Percentiles rank a stretch among this genome's conserved stretches.
Evolutionary conservation across 2,329 filamentous ascomycete species (phyloP).

Genomic region (Parafenestella ontariensis): DNA sequence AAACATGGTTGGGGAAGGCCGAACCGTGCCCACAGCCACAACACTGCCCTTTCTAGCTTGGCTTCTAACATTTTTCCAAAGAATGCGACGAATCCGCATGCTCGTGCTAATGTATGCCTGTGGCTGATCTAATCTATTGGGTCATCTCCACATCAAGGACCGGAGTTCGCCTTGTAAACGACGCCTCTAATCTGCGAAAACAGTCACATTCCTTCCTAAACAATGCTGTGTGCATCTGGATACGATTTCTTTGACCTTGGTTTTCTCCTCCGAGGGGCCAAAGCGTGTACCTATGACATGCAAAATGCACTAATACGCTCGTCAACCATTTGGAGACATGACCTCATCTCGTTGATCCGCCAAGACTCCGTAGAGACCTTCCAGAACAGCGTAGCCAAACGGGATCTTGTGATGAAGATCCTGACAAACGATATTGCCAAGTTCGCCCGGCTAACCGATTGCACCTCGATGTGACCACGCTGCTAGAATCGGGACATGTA

Average conservation of each 20-base stretch:
- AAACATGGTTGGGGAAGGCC: conserved; percentile 2
- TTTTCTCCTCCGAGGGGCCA: background rate
- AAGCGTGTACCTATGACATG: conserved; percentile 11
- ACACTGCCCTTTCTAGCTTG: background rate
- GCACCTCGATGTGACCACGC: conserved; percentile 5
- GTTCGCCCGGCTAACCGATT: conserved; percentile 14
- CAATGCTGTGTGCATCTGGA: background rate
- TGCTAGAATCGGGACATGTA: background rate
- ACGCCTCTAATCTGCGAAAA: conserved; percentile 6
- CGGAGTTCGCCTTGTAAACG: conserved; percentile 2
- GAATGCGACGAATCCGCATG: background rate
- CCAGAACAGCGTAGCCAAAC: conserved; percentile 12
- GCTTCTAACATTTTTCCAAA: background rate
- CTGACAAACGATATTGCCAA: background rate
- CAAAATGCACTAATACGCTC: background rate
- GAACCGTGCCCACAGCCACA: conserved; percentile 3
- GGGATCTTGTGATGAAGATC: background rate
- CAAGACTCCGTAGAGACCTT: background rate
- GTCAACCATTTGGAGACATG: background rate
- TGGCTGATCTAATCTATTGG: background rate
- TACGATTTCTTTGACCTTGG: background rate
- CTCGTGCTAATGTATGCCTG: background rate
- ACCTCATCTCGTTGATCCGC: conserved; percentile 14
- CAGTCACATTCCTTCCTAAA: background rate
- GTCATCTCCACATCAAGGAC: background rate